Evolutionary conservation across 164 flowering plant species (phyloP), one percentile per base, ranked within the genome.

Genomic region (Sextonia rubra): DNA sequence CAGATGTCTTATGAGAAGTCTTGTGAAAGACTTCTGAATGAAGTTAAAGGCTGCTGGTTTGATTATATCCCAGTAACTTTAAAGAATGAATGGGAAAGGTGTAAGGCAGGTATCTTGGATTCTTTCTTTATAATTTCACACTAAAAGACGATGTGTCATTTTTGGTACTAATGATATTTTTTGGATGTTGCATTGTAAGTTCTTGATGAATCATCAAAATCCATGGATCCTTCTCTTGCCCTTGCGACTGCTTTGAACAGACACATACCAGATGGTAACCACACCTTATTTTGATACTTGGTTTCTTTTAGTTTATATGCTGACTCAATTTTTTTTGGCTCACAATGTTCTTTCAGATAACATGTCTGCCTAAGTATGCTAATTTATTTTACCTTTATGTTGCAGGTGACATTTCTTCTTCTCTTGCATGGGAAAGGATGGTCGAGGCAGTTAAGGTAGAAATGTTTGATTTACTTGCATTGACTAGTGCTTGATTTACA

Each of bases 11-110:
- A 76, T 70, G 68, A 81, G 76, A 78, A 69, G 71, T 83, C 90
- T 27, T 60, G 78, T 69, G 77, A 81, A 72, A 69, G 75, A 49
- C 79, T 88, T 37, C 58, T 60, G 69, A 78, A 85, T 24, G 90
- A 88, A 80, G 71, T 88, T 74, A 83, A 81, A 64, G 84, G 83
- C 44, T 81, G 83, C 74, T 88, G 92, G 92, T 85, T 81, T 80
- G 92, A 88, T 80, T 76, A 75, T 61, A 83, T 88, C 73, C 88
- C 85, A 55, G 84, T 83, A 64, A 76, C 86, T 64, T 55, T 87
- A 48, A 81, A 76, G 75, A 81, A 72, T 71, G 90, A 88, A 80
- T 87, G 89, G 92, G 80, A 64, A 63, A 84, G 66, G 68, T 86
- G 88, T 78, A 85, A 71, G 82, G 73, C 69, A 85, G 88, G 92